Evolutionary conservation across 1,284 basidiomycete genomes (phyloP).

Genomic region (Cryptococcus sp.): DNA sequence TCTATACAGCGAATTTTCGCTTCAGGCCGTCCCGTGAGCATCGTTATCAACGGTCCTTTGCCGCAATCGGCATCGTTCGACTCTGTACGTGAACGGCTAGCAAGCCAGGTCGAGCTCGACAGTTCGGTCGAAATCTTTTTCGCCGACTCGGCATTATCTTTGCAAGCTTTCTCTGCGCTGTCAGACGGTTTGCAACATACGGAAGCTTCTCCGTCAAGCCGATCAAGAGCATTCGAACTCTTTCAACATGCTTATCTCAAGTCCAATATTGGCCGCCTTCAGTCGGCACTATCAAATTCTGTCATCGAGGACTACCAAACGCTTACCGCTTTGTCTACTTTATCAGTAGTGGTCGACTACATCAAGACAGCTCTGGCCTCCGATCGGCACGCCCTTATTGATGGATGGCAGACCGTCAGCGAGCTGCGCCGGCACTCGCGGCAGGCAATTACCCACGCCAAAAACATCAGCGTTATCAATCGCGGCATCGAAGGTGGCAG

Average conservation of each 20-base stretch:
- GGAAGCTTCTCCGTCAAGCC: conserved; percentile 6
- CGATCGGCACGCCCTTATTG: conserved; percentile 19
- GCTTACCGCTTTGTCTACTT: conserved; percentile 16
- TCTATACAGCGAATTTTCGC: background rate
- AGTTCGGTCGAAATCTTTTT: background rate
- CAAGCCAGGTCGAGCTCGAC: too few relatives aligned
- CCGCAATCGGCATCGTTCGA: background rate
- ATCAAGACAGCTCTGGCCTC: conserved; percentile 20
- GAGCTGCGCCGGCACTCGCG: conserved; percentile 14
- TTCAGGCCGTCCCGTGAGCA: background rate
- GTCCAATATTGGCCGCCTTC: conserved; percentile 34
- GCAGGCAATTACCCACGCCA: conserved; percentile 25
- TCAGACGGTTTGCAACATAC: conserved; percentile 14
- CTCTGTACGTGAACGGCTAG: too few relatives aligned
- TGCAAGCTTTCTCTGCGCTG: conserved; percentile 12
- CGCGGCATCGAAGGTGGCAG: conserved; percentile 36
- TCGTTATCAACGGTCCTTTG: background rate
- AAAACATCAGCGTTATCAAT: conserved; percentile 27
- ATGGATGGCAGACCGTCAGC: conserved; percentile 15
- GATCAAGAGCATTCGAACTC: conserved; percentile 23
- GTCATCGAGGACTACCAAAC: conserved; percentile 11
- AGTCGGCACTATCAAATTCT: conserved; percentile 11
- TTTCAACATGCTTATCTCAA: conserved; percentile 38
- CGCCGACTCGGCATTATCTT: background rate
- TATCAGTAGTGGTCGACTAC: conserved; percentile 20